Evolutionary conservation across 176 grass and related monocot genomes (phyloP).

Genomic region (Triticum timopheevii): DNA sequence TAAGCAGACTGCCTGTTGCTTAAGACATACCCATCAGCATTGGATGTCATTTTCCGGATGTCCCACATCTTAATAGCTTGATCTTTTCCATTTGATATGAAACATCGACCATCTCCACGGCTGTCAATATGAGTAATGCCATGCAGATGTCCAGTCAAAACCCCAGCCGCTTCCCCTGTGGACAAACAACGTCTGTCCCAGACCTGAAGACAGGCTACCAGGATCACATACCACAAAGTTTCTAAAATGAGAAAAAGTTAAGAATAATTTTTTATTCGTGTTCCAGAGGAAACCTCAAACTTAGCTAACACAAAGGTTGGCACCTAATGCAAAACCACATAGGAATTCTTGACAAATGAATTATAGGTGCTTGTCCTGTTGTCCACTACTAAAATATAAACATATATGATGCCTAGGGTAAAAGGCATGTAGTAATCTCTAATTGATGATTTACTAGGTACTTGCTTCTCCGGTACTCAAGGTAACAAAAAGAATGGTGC

Average conservation of each 20-base stretch:
- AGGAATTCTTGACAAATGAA: not conserved
- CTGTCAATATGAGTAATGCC: slow-evolving; percentile 90
- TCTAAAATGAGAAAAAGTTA: slow-evolving; percentile 5
- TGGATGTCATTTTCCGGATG: slow-evolving; percentile 82
- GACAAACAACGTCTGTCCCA: slow-evolving; percentile 85
- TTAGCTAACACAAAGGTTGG: not conserved
- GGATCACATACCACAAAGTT: slow-evolving; percentile 28
- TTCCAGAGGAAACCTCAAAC: not conserved
- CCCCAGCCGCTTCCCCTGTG: slow-evolving; percentile 65
- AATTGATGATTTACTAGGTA: not conserved
- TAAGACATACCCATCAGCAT: slow-evolving; percentile 37
- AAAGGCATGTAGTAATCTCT: not conserved
- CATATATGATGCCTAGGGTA: not conserved
- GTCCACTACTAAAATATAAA: not conserved
- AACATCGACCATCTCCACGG: slow-evolving; percentile 83
- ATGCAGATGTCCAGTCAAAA: slow-evolving; percentile 76
- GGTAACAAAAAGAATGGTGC: not conserved
- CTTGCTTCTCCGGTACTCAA: not conserved
- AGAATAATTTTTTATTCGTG: not conserved
- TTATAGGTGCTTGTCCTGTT: not conserved
- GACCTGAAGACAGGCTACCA: slow-evolving; percentile 48
- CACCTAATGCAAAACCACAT: not conserved
- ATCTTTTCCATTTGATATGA: slow-evolving; percentile 96
- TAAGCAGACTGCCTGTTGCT: slow-evolving; percentile 6
- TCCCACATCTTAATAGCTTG: slow-evolving; percentile 87